These are phyloP conservation scores for Colletotrichum horii DNA, from an alignment of 2,329 filamentous ascomycete genomes.

Conservation along the genomic window DNA sequence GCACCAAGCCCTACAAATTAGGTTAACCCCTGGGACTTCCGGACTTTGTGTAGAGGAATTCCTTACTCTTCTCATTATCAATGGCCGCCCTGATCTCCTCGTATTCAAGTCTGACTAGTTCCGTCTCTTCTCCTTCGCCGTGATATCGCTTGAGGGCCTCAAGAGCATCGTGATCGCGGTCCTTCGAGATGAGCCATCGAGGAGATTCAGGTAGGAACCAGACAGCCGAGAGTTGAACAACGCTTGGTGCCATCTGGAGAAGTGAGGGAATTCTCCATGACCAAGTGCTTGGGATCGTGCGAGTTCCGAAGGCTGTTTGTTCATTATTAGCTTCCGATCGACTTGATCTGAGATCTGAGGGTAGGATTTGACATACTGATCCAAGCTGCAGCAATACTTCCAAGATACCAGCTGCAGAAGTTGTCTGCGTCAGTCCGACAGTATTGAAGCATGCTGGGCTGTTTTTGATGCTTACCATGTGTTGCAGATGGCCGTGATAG, in stretches of 20 bases:
- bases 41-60: neutral
- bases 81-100: slow-evolving; percentile 45
- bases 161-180: slow-evolving; percentile 56
- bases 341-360: accelerated
- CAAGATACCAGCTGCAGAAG: slow-evolving; percentile 48
- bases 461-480: slow-evolving; percentile 24
- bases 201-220: slow-evolving; percentile 67
- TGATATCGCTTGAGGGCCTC: slow-evolving; percentile 61
- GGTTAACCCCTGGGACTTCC: neutral
- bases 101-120: slow-evolving; percentile 57
- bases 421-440: neutral
- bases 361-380: slow-evolving; percentile 29
- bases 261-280: slow-evolving; percentile 35
- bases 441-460: accelerated
- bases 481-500: slow-evolving; percentile 60
- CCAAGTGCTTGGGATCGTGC: slow-evolving; percentile 41
- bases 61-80: slow-evolving; percentile 44
- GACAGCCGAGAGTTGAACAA: slow-evolving; percentile 33
- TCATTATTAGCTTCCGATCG: neutral
- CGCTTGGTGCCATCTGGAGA: slow-evolving; percentile 26
- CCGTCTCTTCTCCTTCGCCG: slow-evolving; percentile 57
- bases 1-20: slow-evolving; percentile 20
- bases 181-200: slow-evolving; percentile 64
- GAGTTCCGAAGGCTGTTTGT: slow-evolving; percentile 40
- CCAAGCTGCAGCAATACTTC: slow-evolving; percentile 46